Base-by-base conservation (phyloP, 2,329 filamentous ascomycete species). In the Sporothrix globosa region DNA sequence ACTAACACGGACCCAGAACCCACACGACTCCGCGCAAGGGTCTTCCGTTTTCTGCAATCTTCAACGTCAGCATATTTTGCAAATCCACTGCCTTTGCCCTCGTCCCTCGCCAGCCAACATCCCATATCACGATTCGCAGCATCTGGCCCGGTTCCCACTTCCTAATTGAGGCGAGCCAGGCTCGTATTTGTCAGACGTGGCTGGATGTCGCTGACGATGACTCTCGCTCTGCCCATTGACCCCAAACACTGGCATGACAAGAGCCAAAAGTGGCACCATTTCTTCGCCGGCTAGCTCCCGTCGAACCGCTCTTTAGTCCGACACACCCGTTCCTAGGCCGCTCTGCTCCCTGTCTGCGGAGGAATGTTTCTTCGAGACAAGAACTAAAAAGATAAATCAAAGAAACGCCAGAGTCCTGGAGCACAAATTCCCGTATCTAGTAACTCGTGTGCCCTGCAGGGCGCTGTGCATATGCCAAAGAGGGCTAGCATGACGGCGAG, bases 201-300 rank as follows among this genome's bases (percentile, higher is more conserved):
- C 63, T 52, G 27, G 27, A 24, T 34, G 14, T 41, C 27, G 61
- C 39, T 52, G 52, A 2, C 27, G 14, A 46, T 63, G 48, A 17
- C 13, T 4, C 44, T 44, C 48, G 68, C 70, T 73, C 72, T 72
- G 73, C 52, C 73, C 73, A 74, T 39, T 67, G 54, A 34, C 46
- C 71, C 68, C 72, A 34, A 30, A 34, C 27, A 27, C 71, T 73
- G 73, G 73, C 71, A 72, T 73, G 72, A 74, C 72, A 70, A 24
- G 48, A 13, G 17, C 46, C 70, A 68, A 73, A 74, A 73, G 73
- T 73, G 73, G 73, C 73, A 74, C 73, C 69, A 74, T 73, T 41
- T 68, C 70, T n/a, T 39, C 67, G 60, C 67, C 60, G 67, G 60
- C 68, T 67, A 69, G 50, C 67, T 66, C 60, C 66, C 71, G 68